A percentile compares a stretch with the other conserved stretches of the same genome.
phyloP scores from a whole-genome alignment of 768 basidiomycete species.

The Terana coerulea region DNA sequence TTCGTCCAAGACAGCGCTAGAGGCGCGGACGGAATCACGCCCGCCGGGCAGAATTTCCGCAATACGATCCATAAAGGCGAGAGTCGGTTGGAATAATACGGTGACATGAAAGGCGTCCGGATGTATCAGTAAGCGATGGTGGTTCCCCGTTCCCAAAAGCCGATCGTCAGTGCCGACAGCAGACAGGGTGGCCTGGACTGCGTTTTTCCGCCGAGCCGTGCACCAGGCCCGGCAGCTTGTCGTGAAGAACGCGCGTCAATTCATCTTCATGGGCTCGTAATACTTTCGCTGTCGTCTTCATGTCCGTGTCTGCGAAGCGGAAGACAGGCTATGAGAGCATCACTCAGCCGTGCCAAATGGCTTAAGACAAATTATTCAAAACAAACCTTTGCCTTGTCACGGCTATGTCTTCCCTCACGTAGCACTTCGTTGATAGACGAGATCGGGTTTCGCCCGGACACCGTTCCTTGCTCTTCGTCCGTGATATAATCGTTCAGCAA shows the following conservation, averaged over 20 bases:
- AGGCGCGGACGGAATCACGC: conserved; percentile 57
- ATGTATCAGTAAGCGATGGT: conserved; percentile 80
- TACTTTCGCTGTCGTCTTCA: conserved; percentile 60
- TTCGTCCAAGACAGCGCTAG: conserved; percentile 78
- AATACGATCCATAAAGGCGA: conserved; percentile 76
- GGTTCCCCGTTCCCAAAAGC: conserved; percentile 65
- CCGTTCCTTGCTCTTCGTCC: conserved; percentile 82
- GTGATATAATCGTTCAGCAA: conserved; percentile 86
- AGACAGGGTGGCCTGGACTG: conserved; percentile 57
- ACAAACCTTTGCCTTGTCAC: conserved; percentile 76
- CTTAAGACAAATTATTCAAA: neutral
- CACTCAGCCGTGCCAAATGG: neutral
- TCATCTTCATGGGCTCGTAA: conserved; percentile 82
- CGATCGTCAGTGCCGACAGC: conserved; percentile 71
- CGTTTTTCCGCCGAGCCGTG: conserved; percentile 60
- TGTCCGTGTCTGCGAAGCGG: conserved; percentile 88
- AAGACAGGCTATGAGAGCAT: conserved; percentile 63
- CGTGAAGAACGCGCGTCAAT: conserved; percentile 75
- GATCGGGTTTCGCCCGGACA: conserved; percentile 81
- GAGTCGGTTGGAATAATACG: conserved; percentile 90
- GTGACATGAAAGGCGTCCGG: conserved; percentile 95
- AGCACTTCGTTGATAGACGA: conserved; percentile 93
- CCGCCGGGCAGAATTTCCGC: conserved; percentile 71
- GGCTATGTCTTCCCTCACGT: conserved; percentile 71
- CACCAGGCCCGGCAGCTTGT: conserved; percentile 93